phyloP scores from a whole-genome alignment of 345 rosid species.

The Lumnitzera racemosa region DNA sequence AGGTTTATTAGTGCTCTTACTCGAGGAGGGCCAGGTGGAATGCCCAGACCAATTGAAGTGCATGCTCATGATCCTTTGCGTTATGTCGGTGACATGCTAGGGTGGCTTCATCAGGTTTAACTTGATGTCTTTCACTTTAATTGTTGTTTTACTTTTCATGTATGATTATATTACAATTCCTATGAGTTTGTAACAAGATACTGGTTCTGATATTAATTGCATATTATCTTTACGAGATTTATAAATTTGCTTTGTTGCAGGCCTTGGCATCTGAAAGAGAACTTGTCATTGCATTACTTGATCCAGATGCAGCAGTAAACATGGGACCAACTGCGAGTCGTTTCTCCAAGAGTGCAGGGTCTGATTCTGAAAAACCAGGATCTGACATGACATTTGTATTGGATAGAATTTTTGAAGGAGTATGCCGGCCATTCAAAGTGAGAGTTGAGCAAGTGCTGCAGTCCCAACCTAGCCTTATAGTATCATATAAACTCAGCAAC shows the following conservation, averaged over 20 bases:
- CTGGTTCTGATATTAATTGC: neutral
- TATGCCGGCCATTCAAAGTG: slow-evolving; percentile 98
- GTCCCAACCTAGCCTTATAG: slow-evolving; percentile 93
- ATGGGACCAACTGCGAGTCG: slow-evolving; percentile 44
- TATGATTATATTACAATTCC: neutral
- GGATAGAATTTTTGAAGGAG: slow-evolving; percentile 99
- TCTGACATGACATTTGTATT: slow-evolving; percentile 76
- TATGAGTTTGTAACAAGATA: neutral
- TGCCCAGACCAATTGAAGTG: slow-evolving; percentile 99
- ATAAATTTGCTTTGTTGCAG: slow-evolving; percentile 28
- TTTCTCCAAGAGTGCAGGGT: slow-evolving; percentile 39
- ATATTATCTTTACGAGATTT: slow-evolving; percentile 10
- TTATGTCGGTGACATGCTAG: slow-evolving; percentile 97
- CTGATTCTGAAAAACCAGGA: slow-evolving; percentile 59
- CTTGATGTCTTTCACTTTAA: slow-evolving; percentile 1
- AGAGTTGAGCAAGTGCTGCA: slow-evolving; percentile 97
- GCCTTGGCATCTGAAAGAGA: slow-evolving; percentile 99
- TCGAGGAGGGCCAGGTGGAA: slow-evolving; percentile 96
- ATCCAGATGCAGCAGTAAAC: slow-evolving; percentile 63
- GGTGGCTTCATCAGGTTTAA: slow-evolving; percentile 98
- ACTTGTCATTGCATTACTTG: slow-evolving; percentile 74
- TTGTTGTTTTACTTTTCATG: slow-evolving; percentile 8
- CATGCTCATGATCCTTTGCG: slow-evolving; percentile 99
- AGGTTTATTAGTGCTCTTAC: slow-evolving; percentile 98
- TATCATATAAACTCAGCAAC: slow-evolving; percentile 79